These are phyloP conservation scores for Sphagnurus paluster DNA, from an alignment of 1,284 basidiomycete species.

Conservation along the genomic window DNA sequence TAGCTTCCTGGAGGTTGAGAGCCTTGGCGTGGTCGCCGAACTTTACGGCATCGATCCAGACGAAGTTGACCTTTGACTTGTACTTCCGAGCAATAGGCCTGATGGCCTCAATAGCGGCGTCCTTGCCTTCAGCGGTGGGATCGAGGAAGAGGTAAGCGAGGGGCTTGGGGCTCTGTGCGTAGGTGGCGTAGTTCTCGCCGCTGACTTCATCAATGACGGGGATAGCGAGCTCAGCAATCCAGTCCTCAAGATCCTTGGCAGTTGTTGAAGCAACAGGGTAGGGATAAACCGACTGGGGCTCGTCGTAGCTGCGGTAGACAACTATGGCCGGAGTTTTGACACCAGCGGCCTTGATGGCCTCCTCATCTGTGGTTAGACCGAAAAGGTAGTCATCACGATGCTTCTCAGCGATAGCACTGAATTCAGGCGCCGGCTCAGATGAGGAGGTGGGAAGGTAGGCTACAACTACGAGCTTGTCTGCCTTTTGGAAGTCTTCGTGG, in stretches of 20 bases:
- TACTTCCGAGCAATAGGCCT: slow-evolving; percentile 77
- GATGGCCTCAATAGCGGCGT: slow-evolving; percentile 69
- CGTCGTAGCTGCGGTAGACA: slow-evolving; percentile 93
- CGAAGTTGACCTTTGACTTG: slow-evolving; percentile 94
- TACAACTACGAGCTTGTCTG: slow-evolving; percentile 91
- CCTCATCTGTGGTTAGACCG: slow-evolving; percentile 77
- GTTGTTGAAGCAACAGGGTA: slow-evolving; percentile 62
- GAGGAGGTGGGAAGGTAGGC: slow-evolving; percentile 78
- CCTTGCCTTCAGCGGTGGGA: slow-evolving; percentile 69
- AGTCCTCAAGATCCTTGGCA: slow-evolving; percentile 67
- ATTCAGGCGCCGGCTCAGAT: slow-evolving; percentile 69
- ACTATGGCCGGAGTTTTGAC: slow-evolving; percentile 84
- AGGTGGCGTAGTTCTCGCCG: slow-evolving; percentile 91
- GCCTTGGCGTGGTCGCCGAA: slow-evolving; percentile 96
- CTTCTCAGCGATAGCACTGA: slow-evolving; percentile 78
- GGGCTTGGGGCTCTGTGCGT: slow-evolving; percentile 83
- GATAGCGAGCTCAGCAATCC: slow-evolving; percentile 83
- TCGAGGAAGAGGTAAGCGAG: slow-evolving; percentile 96
- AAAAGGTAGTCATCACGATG: slow-evolving; percentile 95
- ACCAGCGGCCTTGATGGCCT: slow-evolving; percentile 68
- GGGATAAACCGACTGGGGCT: slow-evolving; percentile 73
- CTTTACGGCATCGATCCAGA: slow-evolving; percentile 96
- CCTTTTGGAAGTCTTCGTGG: slow-evolving; percentile 83
- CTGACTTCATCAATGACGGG: slow-evolving; percentile 93
- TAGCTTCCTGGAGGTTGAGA: slow-evolving; percentile 81